Percentiles rank a stretch among this genome's conserved stretches.
Conservation (phyloP, 768 basidiomycete species). For the Boletus rufocinnamomeus region DNA sequence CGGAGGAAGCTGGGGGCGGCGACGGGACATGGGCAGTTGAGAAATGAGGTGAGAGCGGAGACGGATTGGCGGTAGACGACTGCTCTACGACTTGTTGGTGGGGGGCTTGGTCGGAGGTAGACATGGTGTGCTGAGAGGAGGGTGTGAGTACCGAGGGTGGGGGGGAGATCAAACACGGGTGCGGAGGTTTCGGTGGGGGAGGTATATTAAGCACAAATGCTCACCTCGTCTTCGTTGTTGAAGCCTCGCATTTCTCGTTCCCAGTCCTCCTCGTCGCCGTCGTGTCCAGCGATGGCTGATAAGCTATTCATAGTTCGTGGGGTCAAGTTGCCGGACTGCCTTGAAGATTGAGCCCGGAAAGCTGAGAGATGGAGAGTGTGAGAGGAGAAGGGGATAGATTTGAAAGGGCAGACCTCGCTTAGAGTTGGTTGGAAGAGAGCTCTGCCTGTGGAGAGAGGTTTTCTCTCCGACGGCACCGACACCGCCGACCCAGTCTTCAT, state of each 20-base stretch:
- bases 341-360: constrained; percentile 52
- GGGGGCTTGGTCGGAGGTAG: constrained; percentile 31
- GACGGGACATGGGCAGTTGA: constrained; percentile 55
- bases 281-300: constrained; percentile 81
- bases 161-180: background rate
- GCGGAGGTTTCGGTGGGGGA: background rate
- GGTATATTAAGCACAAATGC: constrained; percentile 17
- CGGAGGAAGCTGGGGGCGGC: constrained; percentile 68
- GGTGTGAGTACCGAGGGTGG: constrained; percentile 14
- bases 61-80: constrained; percentile 39
- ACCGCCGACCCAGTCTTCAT: constrained; percentile 78
- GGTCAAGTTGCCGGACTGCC: constrained; percentile 59
- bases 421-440: constrained; percentile 78
- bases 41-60: constrained; percentile 69
- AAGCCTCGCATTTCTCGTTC: constrained; percentile 62
- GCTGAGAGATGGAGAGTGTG: constrained; percentile 37
- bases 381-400: background rate
- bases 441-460: constrained; percentile 75
- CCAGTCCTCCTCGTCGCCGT: constrained; percentile 90
- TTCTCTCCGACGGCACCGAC: constrained; percentile 86
- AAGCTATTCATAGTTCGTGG: constrained; percentile 81
- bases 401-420: constrained; percentile 57
- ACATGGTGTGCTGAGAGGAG: constrained; percentile 26
- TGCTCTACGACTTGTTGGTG: constrained; percentile 56
- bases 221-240: constrained; percentile 68